phyloP scores from a whole-genome alignment of 805 yeast genomes.

The Candida argentea region DNA sequence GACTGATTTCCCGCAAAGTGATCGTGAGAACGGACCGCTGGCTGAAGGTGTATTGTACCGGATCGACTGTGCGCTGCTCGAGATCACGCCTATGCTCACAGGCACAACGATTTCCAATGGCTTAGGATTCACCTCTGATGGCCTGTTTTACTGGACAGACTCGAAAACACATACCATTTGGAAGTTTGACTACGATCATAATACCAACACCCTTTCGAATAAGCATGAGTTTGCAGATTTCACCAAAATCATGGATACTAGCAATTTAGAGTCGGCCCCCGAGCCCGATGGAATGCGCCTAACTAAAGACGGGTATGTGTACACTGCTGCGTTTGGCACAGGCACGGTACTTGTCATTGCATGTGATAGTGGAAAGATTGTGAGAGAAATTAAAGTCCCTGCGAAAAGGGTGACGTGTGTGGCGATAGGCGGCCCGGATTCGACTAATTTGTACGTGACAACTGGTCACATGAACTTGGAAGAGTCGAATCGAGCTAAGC shows the following conservation, averaged over 20 bases:
- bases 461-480: constrained; percentile 45
- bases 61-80: constrained; percentile 20
- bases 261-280: constrained; percentile 19
- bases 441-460: constrained; percentile 56
- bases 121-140: constrained; percentile 22
- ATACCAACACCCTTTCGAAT: constrained; percentile 18
- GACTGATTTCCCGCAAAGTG: constrained; percentile 38
- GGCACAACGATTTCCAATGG: constrained; percentile 58
- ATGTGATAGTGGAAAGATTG: constrained; percentile 38
- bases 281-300: constrained; percentile 80
- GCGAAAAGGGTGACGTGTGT: constrained; percentile 55
- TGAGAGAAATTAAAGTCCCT: constrained; percentile 43
- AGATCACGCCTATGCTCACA: constrained; percentile 21
- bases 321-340: constrained; percentile 60
- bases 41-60: constrained; percentile 43
- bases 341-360: constrained; percentile 45
- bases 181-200: constrained; percentile 27
- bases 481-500: constrained; percentile 21
- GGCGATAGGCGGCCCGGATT: constrained; percentile 43
- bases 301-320: constrained; percentile 44
- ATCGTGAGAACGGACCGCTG: constrained; percentile 16
- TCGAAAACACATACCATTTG: constrained; percentile 24
- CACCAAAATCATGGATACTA: too few relatives aligned
- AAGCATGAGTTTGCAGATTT: constrained; percentile 8
- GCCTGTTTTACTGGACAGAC: constrained; percentile 31